Percentiles rank a stretch among this genome's conserved stretches.
phyloP scores from a whole-genome alignment of 2,329 filamentous ascomycete genomes.

The Pseudohalonectria lignicola region DNA sequence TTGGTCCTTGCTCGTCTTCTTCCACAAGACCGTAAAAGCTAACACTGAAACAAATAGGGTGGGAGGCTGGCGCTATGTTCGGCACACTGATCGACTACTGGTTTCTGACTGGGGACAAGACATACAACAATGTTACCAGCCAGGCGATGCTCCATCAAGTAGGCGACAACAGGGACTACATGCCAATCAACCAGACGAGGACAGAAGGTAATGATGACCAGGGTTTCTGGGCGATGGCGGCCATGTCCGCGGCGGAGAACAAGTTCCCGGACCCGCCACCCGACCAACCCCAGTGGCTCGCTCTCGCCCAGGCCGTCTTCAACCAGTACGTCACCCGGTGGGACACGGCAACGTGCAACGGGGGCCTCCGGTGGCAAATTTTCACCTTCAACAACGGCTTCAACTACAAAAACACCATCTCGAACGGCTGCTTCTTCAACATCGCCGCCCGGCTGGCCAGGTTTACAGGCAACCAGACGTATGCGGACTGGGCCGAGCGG shows the following conservation, averaged over 20 bases:
- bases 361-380: constrained; percentile 80
- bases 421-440: constrained; percentile 62
- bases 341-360: constrained; percentile 55
- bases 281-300: constrained; percentile 63
- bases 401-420: constrained; percentile 58
- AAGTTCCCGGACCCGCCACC: constrained; percentile 58
- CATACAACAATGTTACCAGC: constrained; percentile 49
- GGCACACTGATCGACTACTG: constrained; percentile 63
- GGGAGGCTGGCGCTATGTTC: constrained; percentile 65
- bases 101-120: constrained; percentile 54
- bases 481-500: constrained; percentile 63
- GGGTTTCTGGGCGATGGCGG: constrained; percentile 78
- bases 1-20: too few species aligned
- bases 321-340: constrained; percentile 65
- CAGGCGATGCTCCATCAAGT: constrained; percentile 51
- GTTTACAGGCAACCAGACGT: constrained; percentile 71
- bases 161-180: constrained; percentile 48
- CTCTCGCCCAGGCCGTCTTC: constrained; percentile 67
- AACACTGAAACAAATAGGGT: constrained; percentile 40
- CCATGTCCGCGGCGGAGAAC: constrained; percentile 67
- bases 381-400: constrained; percentile 65
- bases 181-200: constrained; percentile 55
- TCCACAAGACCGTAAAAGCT: too few species aligned
- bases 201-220: constrained; percentile 64
- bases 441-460: constrained; percentile 59